Percentiles rank a stretch among this genome's conserved stretches.
These are phyloP conservation scores for Plantago coronopus DNA, from an alignment of 305 asterid genomes.

Conservation along the genomic window DNA sequence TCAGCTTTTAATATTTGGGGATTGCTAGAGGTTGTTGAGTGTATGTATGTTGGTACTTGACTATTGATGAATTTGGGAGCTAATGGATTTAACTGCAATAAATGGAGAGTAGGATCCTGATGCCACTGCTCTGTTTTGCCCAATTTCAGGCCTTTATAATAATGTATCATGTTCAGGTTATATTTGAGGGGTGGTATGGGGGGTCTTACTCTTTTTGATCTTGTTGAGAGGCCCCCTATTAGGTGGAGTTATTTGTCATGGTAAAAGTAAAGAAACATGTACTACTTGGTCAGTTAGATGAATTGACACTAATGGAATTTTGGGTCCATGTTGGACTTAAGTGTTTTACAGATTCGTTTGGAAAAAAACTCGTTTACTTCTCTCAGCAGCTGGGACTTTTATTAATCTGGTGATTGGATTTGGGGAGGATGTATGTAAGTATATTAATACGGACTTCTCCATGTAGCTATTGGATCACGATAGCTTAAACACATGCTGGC, in stretches of 20 bases:
- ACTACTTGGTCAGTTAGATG: no score
- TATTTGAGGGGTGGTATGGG: constrained; percentile 3
- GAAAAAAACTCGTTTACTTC: not conserved
- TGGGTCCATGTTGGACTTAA: no score
- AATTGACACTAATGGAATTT: no score
- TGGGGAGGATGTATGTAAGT: not conserved
- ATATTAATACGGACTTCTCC: not conserved
- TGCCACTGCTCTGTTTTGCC: constrained; percentile 1
- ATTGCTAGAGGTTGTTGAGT: constrained; percentile 17
- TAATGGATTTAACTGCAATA: constrained; percentile 13
- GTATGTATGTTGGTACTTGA: constrained; percentile 6
- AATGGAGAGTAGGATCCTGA: constrained; percentile 17
- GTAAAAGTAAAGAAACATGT: not conserved
- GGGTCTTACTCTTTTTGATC: no score
- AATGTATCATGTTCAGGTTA: not conserved
- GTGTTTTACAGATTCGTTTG: not conserved
- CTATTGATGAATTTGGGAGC: not conserved
- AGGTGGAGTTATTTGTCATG: not conserved
- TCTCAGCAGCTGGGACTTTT: not conserved
- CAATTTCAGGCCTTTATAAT: not conserved
- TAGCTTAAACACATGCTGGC: no score
- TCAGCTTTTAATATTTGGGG: constrained; percentile 1
- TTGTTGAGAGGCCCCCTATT: not conserved
- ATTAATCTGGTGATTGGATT: not conserved
- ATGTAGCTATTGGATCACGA: not conserved